These are phyloP conservation scores for Gossypium stocksii DNA, from an alignment of 345 rosid genomes.

Conservation along the genomic window DNA sequence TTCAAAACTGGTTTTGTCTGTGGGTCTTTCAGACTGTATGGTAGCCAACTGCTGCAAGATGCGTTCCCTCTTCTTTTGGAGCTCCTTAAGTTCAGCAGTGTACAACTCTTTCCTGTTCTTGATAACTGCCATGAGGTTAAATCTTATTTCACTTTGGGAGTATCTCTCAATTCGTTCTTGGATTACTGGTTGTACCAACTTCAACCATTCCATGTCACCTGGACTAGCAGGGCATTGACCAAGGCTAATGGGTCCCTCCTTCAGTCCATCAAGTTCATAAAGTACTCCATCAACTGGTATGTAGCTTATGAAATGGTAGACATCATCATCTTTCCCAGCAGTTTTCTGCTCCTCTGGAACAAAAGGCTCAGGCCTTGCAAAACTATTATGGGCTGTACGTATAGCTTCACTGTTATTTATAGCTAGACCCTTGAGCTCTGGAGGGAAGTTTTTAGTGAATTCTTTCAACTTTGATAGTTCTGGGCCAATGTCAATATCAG, in stretches of 20 bases:
- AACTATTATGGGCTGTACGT: slow-evolving; percentile 88
- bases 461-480: slow-evolving; percentile 78
- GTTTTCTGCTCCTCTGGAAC: slow-evolving; percentile 84
- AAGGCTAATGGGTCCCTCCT: slow-evolving; percentile 94
- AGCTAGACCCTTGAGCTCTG: slow-evolving; percentile 92
- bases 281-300: slow-evolving; percentile 84
- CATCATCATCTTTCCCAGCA: slow-evolving; percentile 91
- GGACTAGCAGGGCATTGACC: slow-evolving; percentile 64
- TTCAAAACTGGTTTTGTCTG: slow-evolving; percentile 46
- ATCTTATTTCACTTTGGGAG: slow-evolving; percentile 89
- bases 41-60: slow-evolving; percentile 61
- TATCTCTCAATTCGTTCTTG: slow-evolving; percentile 90
- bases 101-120: slow-evolving; percentile 85
- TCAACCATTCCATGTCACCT: slow-evolving; percentile 74
- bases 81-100: slow-evolving; percentile 82
- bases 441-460: slow-evolving; percentile 82
- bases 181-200: slow-evolving; percentile 89
- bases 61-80: slow-evolving; percentile 77
- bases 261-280: slow-evolving; percentile 95
- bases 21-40: slow-evolving; percentile 49
- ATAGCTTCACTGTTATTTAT: slow-evolving; percentile 95
- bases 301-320: slow-evolving; percentile 96
- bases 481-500: slow-evolving; percentile 85
- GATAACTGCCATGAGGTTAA: slow-evolving; percentile 90
- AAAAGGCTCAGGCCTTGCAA: slow-evolving; percentile 98